phyloP scores from a whole-genome alignment of 768 basidiomycete genomes.

The Boletus tylopilopsis region DNA sequence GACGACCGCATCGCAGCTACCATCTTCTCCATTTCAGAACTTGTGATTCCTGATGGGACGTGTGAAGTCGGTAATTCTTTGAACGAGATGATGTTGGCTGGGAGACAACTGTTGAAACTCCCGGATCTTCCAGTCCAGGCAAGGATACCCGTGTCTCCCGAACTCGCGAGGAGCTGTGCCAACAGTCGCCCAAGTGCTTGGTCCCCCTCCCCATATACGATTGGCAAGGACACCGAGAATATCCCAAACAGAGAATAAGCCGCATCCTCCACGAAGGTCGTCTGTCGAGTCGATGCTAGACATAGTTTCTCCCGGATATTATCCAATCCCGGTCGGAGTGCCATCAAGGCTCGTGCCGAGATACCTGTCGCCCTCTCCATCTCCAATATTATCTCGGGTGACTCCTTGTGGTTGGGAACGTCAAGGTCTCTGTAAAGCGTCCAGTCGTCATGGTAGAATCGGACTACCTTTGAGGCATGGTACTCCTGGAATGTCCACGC shows the following conservation, averaged over 20 bases:
- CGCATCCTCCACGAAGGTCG: constrained; percentile 7
- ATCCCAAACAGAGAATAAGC: constrained; percentile 12
- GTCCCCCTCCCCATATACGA: constrained; percentile 11
- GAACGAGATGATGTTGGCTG: background rate
- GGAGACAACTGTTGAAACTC: constrained; percentile 11
- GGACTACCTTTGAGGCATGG: constrained; percentile 5
- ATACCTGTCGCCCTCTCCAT: constrained; percentile 6
- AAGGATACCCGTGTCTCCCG: constrained; percentile 3
- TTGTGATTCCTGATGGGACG: background rate
- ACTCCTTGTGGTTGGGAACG: constrained; percentile 5
- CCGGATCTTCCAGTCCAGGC: constrained; percentile 8
- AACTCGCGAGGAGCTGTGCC: constrained; percentile 3
- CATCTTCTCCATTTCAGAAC: background rate
- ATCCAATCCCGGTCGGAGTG: constrained; percentile 1
- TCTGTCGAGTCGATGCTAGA: constrained; percentile 6
- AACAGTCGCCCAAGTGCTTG: constrained; percentile 6
- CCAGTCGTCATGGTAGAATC: background rate
- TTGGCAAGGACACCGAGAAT: background rate
- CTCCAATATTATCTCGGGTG: background rate
- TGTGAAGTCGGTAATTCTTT: background rate
- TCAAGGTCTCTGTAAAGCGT: background rate
- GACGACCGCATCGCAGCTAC: background rate
- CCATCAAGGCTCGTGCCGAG: background rate
- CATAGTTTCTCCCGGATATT: constrained; percentile 11
- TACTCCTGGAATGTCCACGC: constrained; percentile 6